These are phyloP conservation scores for Porphyrellus cyaneotinctus DNA, from an alignment of 768 basidiomycete genomes.

Conservation along the genomic window DNA sequence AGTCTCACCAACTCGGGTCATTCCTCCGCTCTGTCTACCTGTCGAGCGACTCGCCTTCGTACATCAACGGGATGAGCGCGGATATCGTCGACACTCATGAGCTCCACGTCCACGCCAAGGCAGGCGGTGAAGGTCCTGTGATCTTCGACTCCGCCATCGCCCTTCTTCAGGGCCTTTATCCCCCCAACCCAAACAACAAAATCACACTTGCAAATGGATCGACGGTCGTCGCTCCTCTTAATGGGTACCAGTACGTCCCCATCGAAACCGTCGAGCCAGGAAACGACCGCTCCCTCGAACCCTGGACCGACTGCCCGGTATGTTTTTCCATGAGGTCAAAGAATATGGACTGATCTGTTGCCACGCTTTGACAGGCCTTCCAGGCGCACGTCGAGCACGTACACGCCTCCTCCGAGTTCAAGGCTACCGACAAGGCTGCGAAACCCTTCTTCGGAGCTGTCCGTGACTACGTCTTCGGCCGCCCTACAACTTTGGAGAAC, in stretches of 20 bases:
- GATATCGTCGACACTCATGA: constrained; percentile 72
- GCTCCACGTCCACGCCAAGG: constrained; percentile 75
- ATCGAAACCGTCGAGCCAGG: constrained; percentile 85
- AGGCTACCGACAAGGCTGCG: constrained; percentile 52
- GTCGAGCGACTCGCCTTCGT: constrained; percentile 59
- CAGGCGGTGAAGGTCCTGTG: constrained; percentile 78
- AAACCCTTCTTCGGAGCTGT: constrained; percentile 61
- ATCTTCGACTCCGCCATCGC: constrained; percentile 86
- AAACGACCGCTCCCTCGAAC: constrained; percentile 80
- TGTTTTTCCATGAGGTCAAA: constrained; percentile 10
- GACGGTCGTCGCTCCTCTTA: constrained; percentile 65
- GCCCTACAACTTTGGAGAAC: constrained; percentile 63
- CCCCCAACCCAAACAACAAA: constrained; percentile 69
- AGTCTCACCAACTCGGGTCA: constrained; percentile 63
- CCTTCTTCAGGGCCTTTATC: constrained; percentile 81
- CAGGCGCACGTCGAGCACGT: constrained; percentile 58
- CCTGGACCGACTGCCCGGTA: constrained; percentile 66
- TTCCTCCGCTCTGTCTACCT: constrained; percentile 65
- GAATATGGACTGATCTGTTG: constrained; percentile 11
- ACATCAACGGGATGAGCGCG: constrained; percentile 58
- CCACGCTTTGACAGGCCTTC: constrained; percentile 45
- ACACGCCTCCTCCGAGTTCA: constrained; percentile 63
- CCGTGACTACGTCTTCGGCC: constrained; percentile 69
- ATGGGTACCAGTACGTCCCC: constrained; percentile 84
- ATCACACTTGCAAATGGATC: constrained; percentile 77